Evolutionary conservation across 2,329 filamentous ascomycete genomes (phyloP).

Genomic region (Pleomassaria siparia): DNA sequence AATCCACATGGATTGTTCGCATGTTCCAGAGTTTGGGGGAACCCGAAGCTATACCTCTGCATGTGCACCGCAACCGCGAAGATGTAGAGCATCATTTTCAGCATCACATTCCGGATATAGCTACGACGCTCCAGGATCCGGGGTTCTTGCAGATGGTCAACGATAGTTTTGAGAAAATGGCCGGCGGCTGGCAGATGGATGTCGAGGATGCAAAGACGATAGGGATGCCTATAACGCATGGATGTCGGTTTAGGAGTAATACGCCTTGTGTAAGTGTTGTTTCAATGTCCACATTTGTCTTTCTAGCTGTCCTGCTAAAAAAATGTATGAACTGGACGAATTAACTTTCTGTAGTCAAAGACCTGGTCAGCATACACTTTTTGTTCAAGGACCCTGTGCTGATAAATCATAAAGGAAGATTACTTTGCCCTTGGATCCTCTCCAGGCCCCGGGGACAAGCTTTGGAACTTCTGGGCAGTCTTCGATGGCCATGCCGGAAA

Average conservation of each 20-base stretch:
- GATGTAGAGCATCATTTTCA: slow-evolving; percentile 30
- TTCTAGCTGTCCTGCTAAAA: no score
- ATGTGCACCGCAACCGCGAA: slow-evolving; percentile 30
- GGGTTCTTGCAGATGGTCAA: slow-evolving; percentile 21
- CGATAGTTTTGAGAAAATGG: slow-evolving; percentile 28
- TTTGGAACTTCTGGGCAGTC: slow-evolving; percentile 47
- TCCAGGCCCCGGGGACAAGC: slow-evolving; percentile 28
- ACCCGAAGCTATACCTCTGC: slow-evolving; percentile 20
- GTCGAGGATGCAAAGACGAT: slow-evolving; percentile 24
- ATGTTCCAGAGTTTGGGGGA: slow-evolving; percentile 22
- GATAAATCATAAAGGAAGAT: slow-evolving; percentile 27
- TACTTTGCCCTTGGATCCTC: slow-evolving; percentile 30
- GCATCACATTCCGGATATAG: slow-evolving; percentile 25
- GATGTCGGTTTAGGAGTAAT: slow-evolving; percentile 32
- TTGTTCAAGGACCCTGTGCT: no score
- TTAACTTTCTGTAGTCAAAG: no score
- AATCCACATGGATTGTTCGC: slow-evolving; percentile 25
- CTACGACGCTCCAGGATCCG: slow-evolving; percentile 21
- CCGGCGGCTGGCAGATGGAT: slow-evolving; percentile 30
- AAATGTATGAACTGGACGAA: no score
- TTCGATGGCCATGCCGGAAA: slow-evolving; percentile 56
- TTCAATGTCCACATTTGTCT: not conserved
- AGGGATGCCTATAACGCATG: slow-evolving; percentile 37
- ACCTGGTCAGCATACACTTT: no score
- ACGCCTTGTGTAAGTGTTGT: slow-evolving; percentile 26